Evolutionary conservation across 2,329 filamentous ascomycete species (phyloP), one percentile per base, ranked within the genome.

Genomic region (Coniochaeta sp.): DNA sequence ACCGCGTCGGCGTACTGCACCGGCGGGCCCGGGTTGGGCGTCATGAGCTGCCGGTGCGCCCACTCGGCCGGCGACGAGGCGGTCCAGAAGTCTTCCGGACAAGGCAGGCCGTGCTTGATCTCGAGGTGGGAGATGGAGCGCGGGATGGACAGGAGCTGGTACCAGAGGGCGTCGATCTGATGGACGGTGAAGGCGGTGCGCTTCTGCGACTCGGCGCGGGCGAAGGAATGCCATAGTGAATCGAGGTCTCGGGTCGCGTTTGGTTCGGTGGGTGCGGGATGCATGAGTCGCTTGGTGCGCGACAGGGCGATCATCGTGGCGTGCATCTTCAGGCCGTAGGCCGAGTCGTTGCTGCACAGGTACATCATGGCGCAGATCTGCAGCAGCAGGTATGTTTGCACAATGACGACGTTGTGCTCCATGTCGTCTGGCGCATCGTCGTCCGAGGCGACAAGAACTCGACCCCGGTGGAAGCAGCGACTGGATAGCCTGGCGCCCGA

Each of bases 321-420:
- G 58, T 78, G 76, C 66, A 75, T 72, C 30, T 72, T 71, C 14
- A 75, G 68, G 2, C 71, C 74, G 26, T 69, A 70, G 1, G 67
- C 63, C 0, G 74, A 75, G 56, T 71, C 64, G 1, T 67, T 61
- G 0, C 74, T 73, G 61, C 73, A 76, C 26, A 76, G 68, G 59
- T 76, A 77, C 68, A 77, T 72, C 69, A 77, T 77, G n/a, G 74
- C 69, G 58, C 68, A 76, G 8, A 77, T 71, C 57, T 78, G 69
- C 1, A 78, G 70, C 7, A 78, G 64, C 2, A 77, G 60, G 30
- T 74, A 74, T 2, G 73, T 64, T 59, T 78, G 76, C 0, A 77
- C 68, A 16, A 73, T 61, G 5, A 65, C 58, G 8, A 73, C 62
- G 16, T 66, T 67, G 3, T 70, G 56, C 10, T 59, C 38, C 17